Conservation (phyloP, 805 yeast species). For the Kodamaea kakaduensis region DNA sequence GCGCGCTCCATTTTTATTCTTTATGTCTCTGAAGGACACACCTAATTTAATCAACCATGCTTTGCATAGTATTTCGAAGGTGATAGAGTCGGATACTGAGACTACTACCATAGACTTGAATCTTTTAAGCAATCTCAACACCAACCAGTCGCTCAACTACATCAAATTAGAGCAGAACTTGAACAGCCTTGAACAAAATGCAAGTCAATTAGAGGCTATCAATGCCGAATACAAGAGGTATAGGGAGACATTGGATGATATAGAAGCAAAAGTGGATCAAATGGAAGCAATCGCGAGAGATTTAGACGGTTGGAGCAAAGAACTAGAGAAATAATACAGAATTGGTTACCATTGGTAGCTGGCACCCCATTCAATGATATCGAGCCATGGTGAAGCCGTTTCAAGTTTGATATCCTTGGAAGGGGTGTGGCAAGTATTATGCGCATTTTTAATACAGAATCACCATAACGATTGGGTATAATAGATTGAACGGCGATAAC, state of each 20-base stretch:
- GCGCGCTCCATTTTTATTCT: neutral
- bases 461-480: no score
- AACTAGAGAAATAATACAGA: conserved; percentile 50
- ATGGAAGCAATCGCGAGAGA: conserved; percentile 50
- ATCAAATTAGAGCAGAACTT: conserved; percentile 39
- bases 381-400: no score
- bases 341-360: no score
- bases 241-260: conserved; percentile 20
- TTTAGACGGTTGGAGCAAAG: conserved; percentile 58
- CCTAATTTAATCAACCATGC: conserved; percentile 26
- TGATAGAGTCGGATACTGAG: conserved; percentile 40
- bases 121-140: conserved; percentile 51
- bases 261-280: conserved; percentile 34
- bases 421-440: no score
- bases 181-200: conserved; percentile 42
- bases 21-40: conserved; percentile 30
- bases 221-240: conserved; percentile 23
- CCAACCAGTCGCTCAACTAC: conserved; percentile 53
- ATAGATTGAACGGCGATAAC: no score
- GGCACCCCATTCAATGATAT: no score
- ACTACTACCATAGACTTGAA: conserved; percentile 44
- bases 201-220: conserved; percentile 24
- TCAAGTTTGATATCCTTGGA: no score
- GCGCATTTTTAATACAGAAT: no score
- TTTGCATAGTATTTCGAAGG: conserved; percentile 25